Base-by-base conservation (phyloP, 2,329 filamentous ascomycete genomes). In the Neofusicoccum laricinum region DNA sequence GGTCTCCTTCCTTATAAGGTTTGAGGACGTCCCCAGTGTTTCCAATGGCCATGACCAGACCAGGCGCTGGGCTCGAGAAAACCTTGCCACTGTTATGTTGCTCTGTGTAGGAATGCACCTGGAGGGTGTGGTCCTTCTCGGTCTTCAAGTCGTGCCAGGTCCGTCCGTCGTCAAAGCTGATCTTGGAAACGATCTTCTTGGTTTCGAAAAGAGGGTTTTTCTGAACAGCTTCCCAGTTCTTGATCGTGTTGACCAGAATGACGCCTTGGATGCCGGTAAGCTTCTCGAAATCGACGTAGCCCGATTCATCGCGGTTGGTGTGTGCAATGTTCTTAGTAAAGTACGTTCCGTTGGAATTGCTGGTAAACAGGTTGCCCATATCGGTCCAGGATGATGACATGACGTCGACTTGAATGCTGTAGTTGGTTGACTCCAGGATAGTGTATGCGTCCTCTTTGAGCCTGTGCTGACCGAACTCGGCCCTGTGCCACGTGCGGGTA, bases 401-500 rank as follows among this genome's bases (percentile, higher is more conserved):
- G 67, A 98, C 93, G 76, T 98, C 93, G 63, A 99, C 88, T 78
- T 98, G 94, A 70, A 99, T 93, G 80, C 94, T 97, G 81, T 99
- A 97, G 74, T 97, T 94, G 46, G 95, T 98, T 72, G 93, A 95
- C 78, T 98, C 94, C 45, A 99, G 84, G 53, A 99, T 86, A 0
- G 95, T 99, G 77, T 97, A 99, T 2, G 91, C 92, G 70, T 87
- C 84, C 73, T 94, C 87, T 74, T 97, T 90, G 67, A 92, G 85
- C 71, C 93, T 91, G 76, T 97, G 93, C 67, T 91, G 89, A 49
- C 88, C 87, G 76, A 99, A 98, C 73, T 96, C 87, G 65, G 94
- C 94, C 61, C 93, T 88, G 75, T 98, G 93, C 95, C 95, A 99
- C 63, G 85, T 88, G 59, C 87, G 82, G 12, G 91, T 89, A 75